Percentiles rank a stretch among this genome's conserved stretches.
Evolutionary conservation across 805 yeast genomes (phyloP).

Genomic region (Henningerozyma blattae): DNA sequence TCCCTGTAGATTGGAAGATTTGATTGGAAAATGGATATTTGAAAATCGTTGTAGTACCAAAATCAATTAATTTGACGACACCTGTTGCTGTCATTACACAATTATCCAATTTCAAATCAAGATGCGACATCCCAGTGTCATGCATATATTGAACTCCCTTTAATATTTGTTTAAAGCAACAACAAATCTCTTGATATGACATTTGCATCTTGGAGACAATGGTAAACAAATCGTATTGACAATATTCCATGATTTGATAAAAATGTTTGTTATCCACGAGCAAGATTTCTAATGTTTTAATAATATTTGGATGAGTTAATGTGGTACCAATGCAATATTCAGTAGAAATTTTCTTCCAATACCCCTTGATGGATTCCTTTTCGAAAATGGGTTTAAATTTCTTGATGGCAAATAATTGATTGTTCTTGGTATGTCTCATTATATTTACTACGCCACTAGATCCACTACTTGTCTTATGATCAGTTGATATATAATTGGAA

Average conservation of each 20-base stretch:
- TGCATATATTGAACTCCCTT: constrained; percentile 76
- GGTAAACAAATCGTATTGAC: constrained; percentile 87
- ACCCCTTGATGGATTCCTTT: constrained; percentile 70
- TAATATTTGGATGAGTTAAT: constrained; percentile 77
- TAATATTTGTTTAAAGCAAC: constrained; percentile 81
- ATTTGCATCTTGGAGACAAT: constrained; percentile 89
- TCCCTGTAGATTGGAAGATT: constrained; percentile 66
- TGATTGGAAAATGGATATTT: constrained; percentile 72
- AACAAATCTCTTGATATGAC: constrained; percentile 66
- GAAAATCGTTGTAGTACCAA: constrained; percentile 88
- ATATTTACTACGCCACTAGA: constrained; percentile 88
- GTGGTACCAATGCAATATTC: constrained; percentile 93
- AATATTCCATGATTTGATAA: constrained; percentile 88
- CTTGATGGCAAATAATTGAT: constrained; percentile 76
- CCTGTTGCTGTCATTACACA: constrained; percentile 80
- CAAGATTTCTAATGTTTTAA: constrained; percentile 83
- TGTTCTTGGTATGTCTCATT: constrained; percentile 54
- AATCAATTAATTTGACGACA: constrained; percentile 81
- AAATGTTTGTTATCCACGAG: constrained; percentile 71
- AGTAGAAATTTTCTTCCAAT: constrained; percentile 83
- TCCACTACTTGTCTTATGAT: constrained; percentile 30
- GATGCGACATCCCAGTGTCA: constrained; percentile 74
- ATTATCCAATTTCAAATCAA: constrained; percentile 86
- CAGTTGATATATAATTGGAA: constrained; percentile 27
- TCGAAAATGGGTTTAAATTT: constrained; percentile 73